Conservation (phyloP, 2,329 filamentous ascomycete genomes). For the Aspergillus candidus region DNA sequence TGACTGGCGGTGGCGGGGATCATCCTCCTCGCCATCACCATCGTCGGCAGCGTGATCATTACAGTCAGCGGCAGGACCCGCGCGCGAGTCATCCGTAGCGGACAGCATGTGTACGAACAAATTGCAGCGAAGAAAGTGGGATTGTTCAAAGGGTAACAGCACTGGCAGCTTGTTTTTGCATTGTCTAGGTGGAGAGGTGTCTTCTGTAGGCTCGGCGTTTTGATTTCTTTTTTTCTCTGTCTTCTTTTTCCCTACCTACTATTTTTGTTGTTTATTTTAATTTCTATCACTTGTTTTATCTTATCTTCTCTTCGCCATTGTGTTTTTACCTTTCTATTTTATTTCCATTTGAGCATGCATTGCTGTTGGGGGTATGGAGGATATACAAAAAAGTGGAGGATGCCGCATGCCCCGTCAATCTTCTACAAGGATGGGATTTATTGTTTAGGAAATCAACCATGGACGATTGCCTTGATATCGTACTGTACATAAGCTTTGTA, state of each 20-base stretch:
- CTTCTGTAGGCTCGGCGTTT: no score
- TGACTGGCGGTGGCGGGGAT: slow-evolving; percentile 28
- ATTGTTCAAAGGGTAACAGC: slow-evolving; percentile 3
- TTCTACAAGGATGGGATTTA: no score
- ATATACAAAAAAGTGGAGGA: no score
- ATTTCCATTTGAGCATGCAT: neutral
- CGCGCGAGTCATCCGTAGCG: slow-evolving; percentile 3
- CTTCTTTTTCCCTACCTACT: neutral
- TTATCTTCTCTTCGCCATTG: no score
- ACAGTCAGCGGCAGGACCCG: slow-evolving; percentile 8
- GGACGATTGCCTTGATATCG: no score
- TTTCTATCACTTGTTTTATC: no score
- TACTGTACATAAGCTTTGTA: no score
- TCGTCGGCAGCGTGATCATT: slow-evolving; percentile 8
- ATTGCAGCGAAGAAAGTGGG: slow-evolving; percentile 5
- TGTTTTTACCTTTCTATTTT: neutral
- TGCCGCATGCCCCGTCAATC: no score
- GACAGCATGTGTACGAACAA: slow-evolving; percentile 4
- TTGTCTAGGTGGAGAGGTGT: neutral
- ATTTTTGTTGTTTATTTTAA: neutral
- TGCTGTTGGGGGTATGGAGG: no score
- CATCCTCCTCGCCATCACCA: slow-evolving; percentile 9
- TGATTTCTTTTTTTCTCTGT: neutral
- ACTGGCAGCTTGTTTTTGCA: slow-evolving; percentile 1
- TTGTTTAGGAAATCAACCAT: no score